These are phyloP conservation scores for Pelagomonas calceolata DNA, from an alignment of 108 stramenopile genomes.

Conservation along the genomic window DNA sequence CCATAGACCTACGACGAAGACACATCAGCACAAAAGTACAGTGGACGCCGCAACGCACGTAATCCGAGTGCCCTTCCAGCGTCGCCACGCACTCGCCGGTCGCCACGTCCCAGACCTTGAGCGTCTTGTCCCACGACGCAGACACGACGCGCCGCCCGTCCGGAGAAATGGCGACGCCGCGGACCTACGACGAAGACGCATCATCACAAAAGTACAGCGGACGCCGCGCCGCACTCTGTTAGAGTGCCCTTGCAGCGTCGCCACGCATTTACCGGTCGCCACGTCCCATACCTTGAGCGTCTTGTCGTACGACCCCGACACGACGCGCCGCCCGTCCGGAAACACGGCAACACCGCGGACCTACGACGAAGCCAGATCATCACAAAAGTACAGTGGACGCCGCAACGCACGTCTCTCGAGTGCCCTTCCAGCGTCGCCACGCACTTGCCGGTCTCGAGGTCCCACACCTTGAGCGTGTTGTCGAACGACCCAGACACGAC, in stretches of 20 bases:
- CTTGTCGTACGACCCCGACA: conserved; percentile 81
- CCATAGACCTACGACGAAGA: too few relatives aligned
- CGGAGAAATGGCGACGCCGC: conserved; percentile 38
- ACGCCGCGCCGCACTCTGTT: too few relatives aligned
- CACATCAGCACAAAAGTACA: too few relatives aligned
- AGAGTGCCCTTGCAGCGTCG: conserved; percentile 30
- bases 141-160: conserved; percentile 52
- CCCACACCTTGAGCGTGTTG: conserved; percentile 79
- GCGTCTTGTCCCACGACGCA: conserved; percentile 82
- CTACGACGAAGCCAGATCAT: too few relatives aligned
- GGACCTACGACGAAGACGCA: conserved; percentile 7
- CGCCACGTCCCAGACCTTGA: conserved; percentile 56
- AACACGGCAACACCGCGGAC: conserved; percentile 36
- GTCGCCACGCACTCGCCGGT: conserved; percentile 50
- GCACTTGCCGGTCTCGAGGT: conserved; percentile 55
- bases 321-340: conserved; percentile 36
- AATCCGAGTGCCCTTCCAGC: conserved; percentile 64
- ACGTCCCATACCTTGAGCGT: conserved; percentile 74
- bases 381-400: too few relatives aligned
- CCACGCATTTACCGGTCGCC: conserved; percentile 55
- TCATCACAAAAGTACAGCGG: too few relatives aligned
- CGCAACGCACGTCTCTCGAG: conserved; percentile 43
- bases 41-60: conserved; percentile 43
- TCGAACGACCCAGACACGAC: conserved; percentile 79
- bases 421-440: conserved; percentile 37